Conservation (phyloP, 371 early-diverging fungal species). For the Apophysomyces sp. region DNA sequence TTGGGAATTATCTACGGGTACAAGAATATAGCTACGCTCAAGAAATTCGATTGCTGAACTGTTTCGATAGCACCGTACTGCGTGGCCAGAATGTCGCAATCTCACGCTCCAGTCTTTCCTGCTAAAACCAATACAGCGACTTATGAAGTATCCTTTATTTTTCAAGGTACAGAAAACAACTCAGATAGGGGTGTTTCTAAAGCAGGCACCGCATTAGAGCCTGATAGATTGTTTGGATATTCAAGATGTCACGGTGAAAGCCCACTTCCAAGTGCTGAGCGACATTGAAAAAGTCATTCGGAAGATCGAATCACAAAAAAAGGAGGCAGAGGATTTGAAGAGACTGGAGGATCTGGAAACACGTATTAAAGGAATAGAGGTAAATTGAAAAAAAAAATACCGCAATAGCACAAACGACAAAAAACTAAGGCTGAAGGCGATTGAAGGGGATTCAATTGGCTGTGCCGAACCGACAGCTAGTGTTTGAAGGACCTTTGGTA, state of each 20-base stretch:
- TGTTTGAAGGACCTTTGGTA: slow-evolving; percentile 34
- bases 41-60: no score
- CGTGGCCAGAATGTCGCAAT: slow-evolving; percentile 32
- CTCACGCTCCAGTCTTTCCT: slow-evolving; percentile 38
- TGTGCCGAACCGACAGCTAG: slow-evolving; percentile 22
- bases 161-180: slow-evolving; percentile 24
- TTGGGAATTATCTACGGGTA: slow-evolving; percentile 36
- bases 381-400: neutral
- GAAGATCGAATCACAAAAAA: slow-evolving; percentile 31
- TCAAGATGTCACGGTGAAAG: slow-evolving; percentile 4
- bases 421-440: neutral
- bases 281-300: slow-evolving; percentile 29
- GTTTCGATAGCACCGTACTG: slow-evolving; percentile 23
- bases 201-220: neutral
- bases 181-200: neutral
- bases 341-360: slow-evolving; percentile 30
- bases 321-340: slow-evolving; percentile 24
- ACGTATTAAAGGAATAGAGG: slow-evolving; percentile 33
- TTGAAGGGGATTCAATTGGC: slow-evolving; percentile 16
- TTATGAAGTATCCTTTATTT: slow-evolving; percentile 46
- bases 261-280: slow-evolving; percentile 13
- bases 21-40: neutral
- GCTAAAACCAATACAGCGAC: slow-evolving; percentile 40
- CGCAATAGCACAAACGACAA: neutral
- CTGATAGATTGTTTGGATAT: slow-evolving; percentile 4